Evolutionary conservation across 1,139 yeast genomes (phyloP).

Genomic region (Insectozyma bohioensis): DNA sequence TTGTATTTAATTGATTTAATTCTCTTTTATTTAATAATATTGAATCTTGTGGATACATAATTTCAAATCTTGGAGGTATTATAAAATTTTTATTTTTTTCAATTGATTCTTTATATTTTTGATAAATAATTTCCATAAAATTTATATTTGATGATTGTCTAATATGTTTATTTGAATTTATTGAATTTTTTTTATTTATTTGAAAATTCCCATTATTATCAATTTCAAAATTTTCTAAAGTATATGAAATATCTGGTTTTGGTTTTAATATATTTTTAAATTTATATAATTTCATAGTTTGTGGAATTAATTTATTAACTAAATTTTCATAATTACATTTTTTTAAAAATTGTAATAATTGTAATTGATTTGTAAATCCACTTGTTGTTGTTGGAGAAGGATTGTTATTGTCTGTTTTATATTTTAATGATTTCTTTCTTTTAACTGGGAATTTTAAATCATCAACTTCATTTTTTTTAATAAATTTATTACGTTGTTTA

Average conservation of each 20-base stretch:
- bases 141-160: slow-evolving; percentile 10
- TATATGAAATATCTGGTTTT: slow-evolving; percentile 20
- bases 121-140: slow-evolving; percentile 22
- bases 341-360: slow-evolving; percentile 26
- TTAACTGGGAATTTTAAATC: slow-evolving; percentile 37
- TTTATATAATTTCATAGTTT: slow-evolving; percentile 25
- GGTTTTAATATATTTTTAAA: slow-evolving; percentile 21
- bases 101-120: slow-evolving; percentile 23
- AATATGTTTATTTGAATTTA: too few relatives aligned
- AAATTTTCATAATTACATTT: slow-evolving; percentile 23
- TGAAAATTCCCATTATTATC: background rate
- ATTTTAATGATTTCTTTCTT: slow-evolving; percentile 35
- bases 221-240: slow-evolving; percentile 2
- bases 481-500: slow-evolving; percentile 30
- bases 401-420: too few relatives aligned
- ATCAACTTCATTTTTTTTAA: slow-evolving; percentile 21
- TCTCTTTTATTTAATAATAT: slow-evolving; percentile 24
- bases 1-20: slow-evolving; percentile 29
- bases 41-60: slow-evolving; percentile 32
- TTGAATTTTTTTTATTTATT: background rate
- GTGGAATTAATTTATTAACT: slow-evolving; percentile 32
- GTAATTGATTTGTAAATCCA: slow-evolving; percentile 27
- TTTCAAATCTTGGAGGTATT: slow-evolving; percentile 29
- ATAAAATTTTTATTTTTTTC: slow-evolving; percentile 7
- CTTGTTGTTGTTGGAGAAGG: slow-evolving; percentile 18